Base-by-base conservation (phyloP, 2,329 filamentous ascomycete genomes). In the Colletotrichum kahawae region DNA sequence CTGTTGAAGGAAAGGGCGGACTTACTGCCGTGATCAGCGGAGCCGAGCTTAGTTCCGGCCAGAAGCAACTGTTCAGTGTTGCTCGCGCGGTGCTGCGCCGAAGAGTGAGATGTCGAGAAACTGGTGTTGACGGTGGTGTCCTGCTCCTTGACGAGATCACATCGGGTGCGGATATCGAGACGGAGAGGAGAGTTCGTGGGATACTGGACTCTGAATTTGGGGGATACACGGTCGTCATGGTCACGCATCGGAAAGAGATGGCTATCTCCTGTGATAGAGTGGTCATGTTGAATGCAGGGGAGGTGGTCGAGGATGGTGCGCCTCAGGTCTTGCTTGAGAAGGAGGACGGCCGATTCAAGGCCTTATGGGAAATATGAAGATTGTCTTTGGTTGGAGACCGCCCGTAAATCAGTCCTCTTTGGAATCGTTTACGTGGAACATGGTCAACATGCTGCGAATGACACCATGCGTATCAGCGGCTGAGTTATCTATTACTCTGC, bases 31-130 rank as follows among this genome's bases (percentile, higher is more conserved):
- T 1, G 60, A 79, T 84, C 85, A 24, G 82, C 86, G 5, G 85
- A 88, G 9, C 83, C 85, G 67, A 57, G 0, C 84, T 92, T 4
- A 89, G 87, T 6, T 87, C 89, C 38, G 92, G 92, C 0, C 92
- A 94, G 80, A 88, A 88, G 43, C 92, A 94, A 78, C 85, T 94
- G 0, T 92, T 94, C 78, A 91, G 89, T 77, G 85, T 94, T 2
- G 92, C 90, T 0, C 82, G 92, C 1, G 92, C 91, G 0, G 85
- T 93, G n/a, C 81, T 93, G 7, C 83, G 88, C 5, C 76, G 80
- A 3, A 70, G 83, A 24, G 83, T 88, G 7, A 69, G 27, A 10
- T 27, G 9, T 18, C 12, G 67, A 24, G 3, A 31, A 29, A 33
- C 12, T 1, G 16, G 60, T 7, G 18, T 21, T 10, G 24, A 64